Conservation (phyloP, 352 stramenopile genomes). For the Elongisporangium undulatum region DNA sequence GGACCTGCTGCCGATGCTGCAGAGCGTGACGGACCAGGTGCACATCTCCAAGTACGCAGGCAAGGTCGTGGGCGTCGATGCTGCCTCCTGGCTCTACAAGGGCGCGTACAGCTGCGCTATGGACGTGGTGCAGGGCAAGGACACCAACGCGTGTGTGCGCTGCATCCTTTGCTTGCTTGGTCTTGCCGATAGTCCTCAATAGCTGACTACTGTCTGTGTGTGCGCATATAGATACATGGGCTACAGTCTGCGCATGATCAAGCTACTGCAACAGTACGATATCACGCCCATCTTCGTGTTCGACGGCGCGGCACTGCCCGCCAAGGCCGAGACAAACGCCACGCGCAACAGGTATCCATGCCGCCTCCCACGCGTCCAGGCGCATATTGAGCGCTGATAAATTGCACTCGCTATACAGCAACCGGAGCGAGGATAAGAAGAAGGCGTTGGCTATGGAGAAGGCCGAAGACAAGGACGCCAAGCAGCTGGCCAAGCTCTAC, state of each 20-base stretch:
- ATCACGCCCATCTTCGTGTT: constrained; percentile 92
- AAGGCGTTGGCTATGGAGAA: constrained; percentile 31
- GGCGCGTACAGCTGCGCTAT: constrained; percentile 83
- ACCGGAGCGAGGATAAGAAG: constrained; percentile 29
- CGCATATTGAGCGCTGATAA: not conserved
- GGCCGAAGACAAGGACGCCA: constrained; percentile 15
- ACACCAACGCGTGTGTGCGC: constrained; percentile 34
- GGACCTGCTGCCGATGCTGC: constrained; percentile 56
- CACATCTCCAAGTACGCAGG: constrained; percentile 76
- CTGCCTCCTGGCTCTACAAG: constrained; percentile 86
- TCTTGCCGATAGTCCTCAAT: constrained; percentile 1
- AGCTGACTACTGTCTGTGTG: not conserved
- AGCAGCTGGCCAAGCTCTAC: constrained; percentile 23
- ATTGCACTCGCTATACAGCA: constrained; percentile 12
- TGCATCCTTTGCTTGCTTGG: not conserved
- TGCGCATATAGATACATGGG: constrained; percentile 58
- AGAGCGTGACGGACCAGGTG: constrained; percentile 69
- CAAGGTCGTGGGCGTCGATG: constrained; percentile 72
- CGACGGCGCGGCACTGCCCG: constrained; percentile 88
- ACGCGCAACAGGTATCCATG: constrained; percentile 36
- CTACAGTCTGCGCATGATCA: constrained; percentile 86
- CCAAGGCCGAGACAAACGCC: constrained; percentile 72
- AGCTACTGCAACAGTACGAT: constrained; percentile 76
- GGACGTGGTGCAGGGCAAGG: constrained; percentile 69
- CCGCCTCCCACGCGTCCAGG: constrained; percentile 1